Evolutionary conservation across 2,329 filamentous ascomycete species (phyloP).

Genomic region (Botrytis paeoniae): DNA sequence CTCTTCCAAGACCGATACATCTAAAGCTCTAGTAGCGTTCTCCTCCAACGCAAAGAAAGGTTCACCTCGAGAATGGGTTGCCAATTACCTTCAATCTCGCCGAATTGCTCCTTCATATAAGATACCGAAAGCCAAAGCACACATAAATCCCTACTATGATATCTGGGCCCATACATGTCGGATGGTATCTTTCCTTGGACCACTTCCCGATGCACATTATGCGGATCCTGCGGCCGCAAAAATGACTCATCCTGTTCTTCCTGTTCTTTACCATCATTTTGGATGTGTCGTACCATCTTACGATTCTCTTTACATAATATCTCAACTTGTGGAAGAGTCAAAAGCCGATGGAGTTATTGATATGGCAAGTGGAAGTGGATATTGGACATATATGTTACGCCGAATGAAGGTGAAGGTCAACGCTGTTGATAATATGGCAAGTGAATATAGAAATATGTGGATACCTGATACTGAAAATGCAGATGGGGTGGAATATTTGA

Average conservation of each 20-base stretch:
- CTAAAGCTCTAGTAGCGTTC: slow-evolving; percentile 61
- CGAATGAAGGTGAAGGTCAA: slow-evolving; percentile 52
- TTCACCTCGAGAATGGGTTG: slow-evolving; percentile 57
- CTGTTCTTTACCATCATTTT: slow-evolving; percentile 76
- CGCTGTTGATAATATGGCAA: slow-evolving; percentile 66
- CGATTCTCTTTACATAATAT: slow-evolving; percentile 60
- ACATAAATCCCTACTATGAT: slow-evolving; percentile 63
- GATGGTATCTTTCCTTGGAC: slow-evolving; percentile 57
- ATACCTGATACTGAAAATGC: slow-evolving; percentile 60
- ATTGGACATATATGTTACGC: slow-evolving; percentile 72
- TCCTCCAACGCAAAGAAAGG: slow-evolving; percentile 62
- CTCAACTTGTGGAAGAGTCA: slow-evolving; percentile 44
- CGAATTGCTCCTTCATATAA: slow-evolving; percentile 48
- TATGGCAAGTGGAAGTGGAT: slow-evolving; percentile 69
- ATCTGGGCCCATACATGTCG: slow-evolving; percentile 65
- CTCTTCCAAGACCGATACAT: slow-evolving; percentile 54
- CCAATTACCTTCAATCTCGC: slow-evolving; percentile 53
- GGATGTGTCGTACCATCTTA: slow-evolving; percentile 69
- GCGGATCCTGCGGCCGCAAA: slow-evolving; percentile 46
- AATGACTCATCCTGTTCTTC: slow-evolving; percentile 65
- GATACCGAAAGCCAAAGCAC: slow-evolving; percentile 47
- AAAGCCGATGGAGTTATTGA: slow-evolving; percentile 55
- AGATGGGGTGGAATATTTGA: slow-evolving; percentile 60
- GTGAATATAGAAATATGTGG: slow-evolving; percentile 67
- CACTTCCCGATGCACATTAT: slow-evolving; percentile 52